Conservation (phyloP, 108 stramenopile species). For the Cyclotella distinguenda region DNA sequence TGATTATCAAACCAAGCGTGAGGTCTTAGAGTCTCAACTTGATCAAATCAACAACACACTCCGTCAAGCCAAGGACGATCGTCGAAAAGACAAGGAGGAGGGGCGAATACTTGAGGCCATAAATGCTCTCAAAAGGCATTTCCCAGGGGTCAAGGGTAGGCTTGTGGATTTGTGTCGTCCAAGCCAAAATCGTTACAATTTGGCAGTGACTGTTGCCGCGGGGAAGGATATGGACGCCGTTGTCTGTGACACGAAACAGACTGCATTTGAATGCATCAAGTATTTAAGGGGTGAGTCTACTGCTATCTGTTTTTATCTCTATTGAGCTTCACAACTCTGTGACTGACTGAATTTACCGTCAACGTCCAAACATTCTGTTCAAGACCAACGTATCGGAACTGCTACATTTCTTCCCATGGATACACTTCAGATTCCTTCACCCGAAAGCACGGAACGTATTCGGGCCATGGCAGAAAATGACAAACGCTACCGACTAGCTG, state of each 20-base stretch:
- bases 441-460: conserved; percentile 81
- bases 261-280: conserved; percentile 90
- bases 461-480: conserved; percentile 82
- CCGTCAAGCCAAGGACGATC: conserved; percentile 83
- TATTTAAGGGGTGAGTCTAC: conserved; percentile 78
- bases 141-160: conserved; percentile 92
- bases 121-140: conserved; percentile 77
- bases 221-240: conserved; percentile 93
- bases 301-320: neutral
- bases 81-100: conserved; percentile 84
- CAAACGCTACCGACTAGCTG: conserved; percentile 76
- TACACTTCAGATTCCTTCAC: conserved; percentile 70
- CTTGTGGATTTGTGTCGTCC: conserved; percentile 96
- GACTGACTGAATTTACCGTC: neutral
- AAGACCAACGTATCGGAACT: conserved; percentile 87
- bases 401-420: conserved; percentile 97
- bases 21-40: conserved; percentile 83
- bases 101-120: conserved; percentile 76
- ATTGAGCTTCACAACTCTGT: neutral
- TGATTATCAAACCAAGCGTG: conserved; percentile 55
- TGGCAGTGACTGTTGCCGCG: conserved; percentile 95
- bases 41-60: conserved; percentile 75
- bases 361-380: neutral
- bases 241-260: conserved; percentile 75
- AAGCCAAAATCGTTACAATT: conserved; percentile 84